Percentiles rank a stretch among this genome's conserved stretches.
These are phyloP conservation scores for Colletotrichum zoysiae DNA, from an alignment of 2,329 filamentous ascomycete species.

Conservation along the genomic window DNA sequence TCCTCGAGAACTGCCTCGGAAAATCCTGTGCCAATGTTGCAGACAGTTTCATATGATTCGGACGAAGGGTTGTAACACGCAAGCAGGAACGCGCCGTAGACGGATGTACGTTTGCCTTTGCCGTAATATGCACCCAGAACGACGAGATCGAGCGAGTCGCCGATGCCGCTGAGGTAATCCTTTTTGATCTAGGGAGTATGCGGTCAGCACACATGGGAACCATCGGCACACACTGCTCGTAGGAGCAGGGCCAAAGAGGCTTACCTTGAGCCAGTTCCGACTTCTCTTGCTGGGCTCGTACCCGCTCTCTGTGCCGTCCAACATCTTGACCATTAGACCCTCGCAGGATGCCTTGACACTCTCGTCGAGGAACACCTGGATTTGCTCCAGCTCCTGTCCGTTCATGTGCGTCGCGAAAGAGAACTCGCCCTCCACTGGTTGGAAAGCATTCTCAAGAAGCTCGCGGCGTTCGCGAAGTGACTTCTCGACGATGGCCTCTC, in stretches of 20 bases:
- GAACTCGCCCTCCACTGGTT: constrained; percentile 88
- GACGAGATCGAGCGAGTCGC: constrained; percentile 95
- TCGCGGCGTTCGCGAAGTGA: constrained; percentile 85
- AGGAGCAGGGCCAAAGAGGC: constrained; percentile 34
- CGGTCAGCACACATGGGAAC: constrained; percentile 21
- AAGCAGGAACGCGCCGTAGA: constrained; percentile 95
- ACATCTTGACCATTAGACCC: constrained; percentile 99
- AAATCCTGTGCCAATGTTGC: constrained; percentile 98
- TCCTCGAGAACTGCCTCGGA: constrained; percentile 94
- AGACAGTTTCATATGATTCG: constrained; percentile 93
- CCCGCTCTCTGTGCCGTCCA: constrained; percentile 90
- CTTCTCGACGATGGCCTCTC: constrained; percentile 89
- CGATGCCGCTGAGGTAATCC: constrained; percentile 93
- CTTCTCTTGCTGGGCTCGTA: constrained; percentile 97
- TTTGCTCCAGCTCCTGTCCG: constrained; percentile 90
- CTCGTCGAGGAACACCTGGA: constrained; percentile 92
- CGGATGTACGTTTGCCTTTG: constrained; percentile 93
- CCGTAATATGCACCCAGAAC: constrained; percentile 95
- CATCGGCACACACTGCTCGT: background rate
- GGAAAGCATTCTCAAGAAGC: constrained; percentile 79
- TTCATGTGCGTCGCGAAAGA: constrained; percentile 89
- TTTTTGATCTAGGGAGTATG: constrained; percentile 81
- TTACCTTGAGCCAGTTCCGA: constrained; percentile 96
- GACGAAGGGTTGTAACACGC: constrained; percentile 88
- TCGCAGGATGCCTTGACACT: constrained; percentile 96